phyloP scores from a whole-genome alignment of 2,329 filamentous ascomycete genomes.

The Paecilomyces sp. region DNA sequence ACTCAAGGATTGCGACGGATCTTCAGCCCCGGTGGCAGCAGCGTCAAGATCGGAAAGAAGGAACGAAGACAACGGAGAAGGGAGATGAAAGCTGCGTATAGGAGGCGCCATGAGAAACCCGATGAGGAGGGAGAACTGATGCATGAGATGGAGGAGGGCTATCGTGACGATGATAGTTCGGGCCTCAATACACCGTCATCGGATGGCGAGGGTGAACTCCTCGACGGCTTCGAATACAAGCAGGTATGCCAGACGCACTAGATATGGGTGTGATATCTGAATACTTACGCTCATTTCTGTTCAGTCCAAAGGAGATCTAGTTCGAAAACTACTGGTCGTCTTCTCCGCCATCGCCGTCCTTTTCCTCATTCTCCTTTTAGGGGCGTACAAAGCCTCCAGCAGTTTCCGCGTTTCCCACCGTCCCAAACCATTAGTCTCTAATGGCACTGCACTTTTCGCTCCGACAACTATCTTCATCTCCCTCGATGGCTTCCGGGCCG shows the following conservation, averaged over 20 bases:
- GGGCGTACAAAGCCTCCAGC: conserved; percentile 50
- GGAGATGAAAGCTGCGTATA: conserved; percentile 29
- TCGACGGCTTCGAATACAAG: conserved; percentile 23
- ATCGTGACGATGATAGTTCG: conserved; percentile 54
- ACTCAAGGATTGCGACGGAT: conserved; percentile 31
- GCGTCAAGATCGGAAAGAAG: conserved; percentile 42
- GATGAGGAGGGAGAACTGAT: conserved; percentile 68
- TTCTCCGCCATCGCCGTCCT: conserved; percentile 43
- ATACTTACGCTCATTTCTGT: neutral
- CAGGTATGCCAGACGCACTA: conserved; percentile 13
- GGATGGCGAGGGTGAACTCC: conserved; percentile 40
- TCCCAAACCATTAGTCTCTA: conserved; percentile 43
- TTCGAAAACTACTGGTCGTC: conserved; percentile 29
- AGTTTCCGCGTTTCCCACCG: conserved; percentile 21
- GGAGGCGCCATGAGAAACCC: conserved; percentile 47
- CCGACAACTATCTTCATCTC: conserved; percentile 92
- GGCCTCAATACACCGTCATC: conserved; percentile 54
- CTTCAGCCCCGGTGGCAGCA: conserved; percentile 38
- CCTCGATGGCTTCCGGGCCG: conserved; percentile 90
- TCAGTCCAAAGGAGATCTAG: conserved; percentile 11
- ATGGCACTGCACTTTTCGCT: conserved; percentile 82
- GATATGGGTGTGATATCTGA: neutral
- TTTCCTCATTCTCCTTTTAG: conserved; percentile 49
- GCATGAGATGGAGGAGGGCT: conserved; percentile 84
- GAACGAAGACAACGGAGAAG: conserved; percentile 48